phyloP scores from a whole-genome alignment of 2,329 filamentous ascomycete genomes.

The Biscogniauxia sp. region DNA sequence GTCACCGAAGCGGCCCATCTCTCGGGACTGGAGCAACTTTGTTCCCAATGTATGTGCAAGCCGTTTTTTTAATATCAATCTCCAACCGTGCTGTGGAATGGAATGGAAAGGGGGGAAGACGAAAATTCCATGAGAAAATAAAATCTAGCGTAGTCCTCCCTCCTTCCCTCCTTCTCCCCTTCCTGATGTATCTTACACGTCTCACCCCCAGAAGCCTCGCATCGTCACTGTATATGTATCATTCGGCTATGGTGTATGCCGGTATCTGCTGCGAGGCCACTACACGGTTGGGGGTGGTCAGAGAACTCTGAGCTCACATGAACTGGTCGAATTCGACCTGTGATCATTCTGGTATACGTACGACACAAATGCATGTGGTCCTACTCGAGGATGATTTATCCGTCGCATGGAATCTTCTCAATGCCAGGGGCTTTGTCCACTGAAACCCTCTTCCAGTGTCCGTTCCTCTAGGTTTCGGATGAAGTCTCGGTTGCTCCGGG shows the following conservation, averaged over 20 bases:
- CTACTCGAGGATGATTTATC: conserved; percentile 7
- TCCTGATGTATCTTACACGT: conserved; percentile 23
- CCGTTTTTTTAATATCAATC: conserved; percentile 8
- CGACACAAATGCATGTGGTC: conserved; percentile 6
- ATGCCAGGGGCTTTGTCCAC: conserved; percentile 62
- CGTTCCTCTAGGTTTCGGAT: conserved; percentile 93
- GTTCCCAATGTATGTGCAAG: neutral
- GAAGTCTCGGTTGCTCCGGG: conserved; percentile 74
- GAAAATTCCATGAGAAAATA: conserved; percentile 4
- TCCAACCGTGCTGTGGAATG: conserved; percentile 11
- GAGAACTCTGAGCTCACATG: conserved; percentile 5
- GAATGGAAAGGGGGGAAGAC: neutral
- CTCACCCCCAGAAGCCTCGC: conserved; percentile 3
- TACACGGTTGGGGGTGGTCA: conserved; percentile 1
- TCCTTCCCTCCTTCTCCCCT: conserved; percentile 9
- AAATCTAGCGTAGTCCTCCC: conserved; percentile 17
- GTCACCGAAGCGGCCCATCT: neutral
- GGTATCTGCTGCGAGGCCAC: neutral
- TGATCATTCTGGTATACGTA: conserved; percentile 4
- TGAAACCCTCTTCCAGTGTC: conserved; percentile 89
- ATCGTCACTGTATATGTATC: neutral
- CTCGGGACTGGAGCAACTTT: neutral
- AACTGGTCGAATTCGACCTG: conserved; percentile 9
- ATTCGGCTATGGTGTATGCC: neutral
- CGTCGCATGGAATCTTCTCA: conserved; percentile 42